Percentiles rank a stretch among this genome's conserved stretches.
Evolutionary conservation across 1,284 basidiomycete genomes (phyloP).

Genomic region (Puccinia coronata): DNA sequence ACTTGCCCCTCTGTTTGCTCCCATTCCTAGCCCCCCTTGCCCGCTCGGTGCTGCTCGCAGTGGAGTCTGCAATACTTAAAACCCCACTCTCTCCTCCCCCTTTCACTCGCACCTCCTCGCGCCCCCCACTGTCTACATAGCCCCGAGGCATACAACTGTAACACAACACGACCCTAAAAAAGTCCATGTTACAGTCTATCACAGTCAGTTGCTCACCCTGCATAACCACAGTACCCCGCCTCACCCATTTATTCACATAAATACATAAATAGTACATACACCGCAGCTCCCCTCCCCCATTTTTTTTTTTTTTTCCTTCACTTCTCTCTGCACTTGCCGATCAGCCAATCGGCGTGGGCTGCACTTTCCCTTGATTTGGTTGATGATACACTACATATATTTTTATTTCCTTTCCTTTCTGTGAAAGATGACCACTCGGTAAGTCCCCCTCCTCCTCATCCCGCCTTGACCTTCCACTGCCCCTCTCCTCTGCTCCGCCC

Average conservation of each 20-base stretch:
- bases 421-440: constrained; percentile 15
- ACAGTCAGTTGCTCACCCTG: no score
- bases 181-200: no score
- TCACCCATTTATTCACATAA: no score
- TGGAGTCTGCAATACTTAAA: constrained; percentile 3
- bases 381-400: not conserved
- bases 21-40: constrained; percentile 20
- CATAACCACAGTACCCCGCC: no score
- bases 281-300: not conserved
- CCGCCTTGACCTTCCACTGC: not conserved
- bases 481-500: not conserved
- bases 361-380: not conserved
- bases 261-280: not conserved
- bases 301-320: not conserved
- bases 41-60: not conserved
- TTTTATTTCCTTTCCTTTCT: not conserved
- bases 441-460: not conserved
- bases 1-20: constrained; percentile 11
- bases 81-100: not conserved
- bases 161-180: constrained; percentile 7
- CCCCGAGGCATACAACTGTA: no score
- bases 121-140: not conserved
- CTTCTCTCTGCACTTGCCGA: not conserved
- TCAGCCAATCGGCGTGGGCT: not conserved
- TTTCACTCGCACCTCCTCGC: not conserved